These are phyloP conservation scores for Aegilops bicornis DNA, from an alignment of 176 grass and related monocot species.

Conservation along the genomic window DNA sequence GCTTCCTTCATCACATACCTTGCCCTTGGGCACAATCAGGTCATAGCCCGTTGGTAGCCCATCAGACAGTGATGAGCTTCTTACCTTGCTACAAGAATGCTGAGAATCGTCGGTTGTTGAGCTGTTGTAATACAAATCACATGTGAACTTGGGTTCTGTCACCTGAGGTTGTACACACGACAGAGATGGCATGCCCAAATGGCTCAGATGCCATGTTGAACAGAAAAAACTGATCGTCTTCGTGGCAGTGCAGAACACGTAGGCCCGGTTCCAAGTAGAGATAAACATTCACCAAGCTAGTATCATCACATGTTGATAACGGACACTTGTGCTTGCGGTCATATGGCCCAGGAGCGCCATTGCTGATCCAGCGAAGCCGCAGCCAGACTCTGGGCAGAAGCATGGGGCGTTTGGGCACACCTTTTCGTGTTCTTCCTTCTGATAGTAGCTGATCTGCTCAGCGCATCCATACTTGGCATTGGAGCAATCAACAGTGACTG, in stretches of 20 bases:
- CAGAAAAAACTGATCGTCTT: background rate
- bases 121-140: background rate
- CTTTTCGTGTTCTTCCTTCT: background rate
- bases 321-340: background rate
- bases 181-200: background rate
- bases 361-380: background rate
- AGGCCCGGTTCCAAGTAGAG: background rate
- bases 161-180: background rate
- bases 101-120: background rate
- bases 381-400: background rate
- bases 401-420: background rate
- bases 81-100: background rate
- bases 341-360: background rate
- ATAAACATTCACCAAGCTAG: background rate
- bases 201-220: background rate
- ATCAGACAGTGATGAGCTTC: background rate
- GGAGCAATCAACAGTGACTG: background rate
- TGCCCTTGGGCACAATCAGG: background rate
- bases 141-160: background rate
- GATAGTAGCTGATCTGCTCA: background rate
- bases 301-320: background rate
- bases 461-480: background rate
- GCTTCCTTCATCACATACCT: background rate
- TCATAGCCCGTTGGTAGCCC: background rate
- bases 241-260: background rate